phyloP scores from a whole-genome alignment of 306 rosid species.

The Cicer chorassanicum region DNA sequence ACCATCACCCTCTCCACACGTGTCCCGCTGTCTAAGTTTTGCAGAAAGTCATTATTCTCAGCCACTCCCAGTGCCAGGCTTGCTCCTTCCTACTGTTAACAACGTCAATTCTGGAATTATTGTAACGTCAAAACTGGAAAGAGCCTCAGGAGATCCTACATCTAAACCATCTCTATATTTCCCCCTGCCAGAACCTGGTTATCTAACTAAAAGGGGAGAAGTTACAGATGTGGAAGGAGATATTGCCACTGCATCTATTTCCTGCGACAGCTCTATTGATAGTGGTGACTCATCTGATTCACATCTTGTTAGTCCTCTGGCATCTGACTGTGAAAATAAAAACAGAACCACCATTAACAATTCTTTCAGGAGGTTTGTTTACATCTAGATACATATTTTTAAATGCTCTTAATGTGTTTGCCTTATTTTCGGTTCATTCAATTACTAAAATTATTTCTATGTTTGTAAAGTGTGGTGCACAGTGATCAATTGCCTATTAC shows the following conservation, averaged over 20 bases:
- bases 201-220: conserved; percentile 56
- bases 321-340: conserved; percentile 65
- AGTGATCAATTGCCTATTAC: conserved; percentile 55
- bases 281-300: conserved; percentile 71
- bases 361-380: conserved; percentile 64
- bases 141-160: conserved; percentile 45
- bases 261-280: conserved; percentile 67
- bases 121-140: conserved; percentile 60
- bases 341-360: conserved; percentile 54
- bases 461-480: conserved; percentile 54
- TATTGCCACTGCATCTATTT: conserved; percentile 70
- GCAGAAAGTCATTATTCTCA: conserved; percentile 68
- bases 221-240: conserved; percentile 68
- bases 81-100: conserved; percentile 53
- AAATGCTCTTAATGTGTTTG: conserved; percentile 24
- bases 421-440: conserved; percentile 43
- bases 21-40: conserved; percentile 80
- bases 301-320: conserved; percentile 67
- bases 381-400: conserved; percentile 14
- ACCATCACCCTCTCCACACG: conserved; percentile 66
- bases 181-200: conserved; percentile 71
- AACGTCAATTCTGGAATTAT: conserved; percentile 63
- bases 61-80: conserved; percentile 70
- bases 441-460: conserved; percentile 47
- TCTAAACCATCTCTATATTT: conserved; percentile 57